Conservation (phyloP, 1,139 yeast species). For the Lizanozyma gosingica region DNA sequence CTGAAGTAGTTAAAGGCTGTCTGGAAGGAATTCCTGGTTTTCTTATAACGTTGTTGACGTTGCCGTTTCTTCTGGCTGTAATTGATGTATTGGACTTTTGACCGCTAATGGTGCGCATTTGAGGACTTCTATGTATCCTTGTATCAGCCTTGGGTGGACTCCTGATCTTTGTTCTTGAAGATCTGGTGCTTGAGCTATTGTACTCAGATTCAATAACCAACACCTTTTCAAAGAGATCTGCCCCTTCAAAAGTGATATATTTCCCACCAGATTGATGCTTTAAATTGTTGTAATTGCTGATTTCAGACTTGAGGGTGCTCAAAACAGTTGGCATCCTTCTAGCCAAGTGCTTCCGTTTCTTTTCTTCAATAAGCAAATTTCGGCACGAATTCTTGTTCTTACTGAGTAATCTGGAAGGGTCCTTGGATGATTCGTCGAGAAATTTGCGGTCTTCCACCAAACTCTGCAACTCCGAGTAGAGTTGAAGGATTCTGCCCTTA, state of each 20-base stretch:
- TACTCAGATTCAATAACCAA: slow-evolving; percentile 33
- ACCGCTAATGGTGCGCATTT: neutral
- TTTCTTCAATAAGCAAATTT: slow-evolving; percentile 73
- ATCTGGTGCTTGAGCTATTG: slow-evolving; percentile 2
- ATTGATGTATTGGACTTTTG: neutral
- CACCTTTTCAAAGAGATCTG: slow-evolving; percentile 37
- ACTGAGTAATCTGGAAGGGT: slow-evolving; percentile 69
- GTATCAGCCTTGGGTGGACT: neutral
- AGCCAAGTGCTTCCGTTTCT: slow-evolving; percentile 55
- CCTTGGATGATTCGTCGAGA: slow-evolving; percentile 63
- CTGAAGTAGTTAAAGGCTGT: too few relatives aligned
- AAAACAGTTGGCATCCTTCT: slow-evolving; percentile 61
- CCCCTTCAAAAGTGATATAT: slow-evolving; percentile 37
- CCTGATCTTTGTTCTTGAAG: neutral
- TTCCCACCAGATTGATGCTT: slow-evolving; percentile 21
- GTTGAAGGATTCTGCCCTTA: slow-evolving; percentile 45
- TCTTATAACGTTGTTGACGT: too few relatives aligned
- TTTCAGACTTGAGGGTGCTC: slow-evolving; percentile 37
- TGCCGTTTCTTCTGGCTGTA: too few relatives aligned
- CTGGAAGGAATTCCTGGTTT: neutral
- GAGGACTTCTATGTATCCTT: too few relatives aligned
- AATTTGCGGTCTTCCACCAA: slow-evolving; percentile 53
- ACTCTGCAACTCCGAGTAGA: slow-evolving; percentile 46
- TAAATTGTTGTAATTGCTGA: slow-evolving; percentile 37
- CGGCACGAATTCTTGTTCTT: slow-evolving; percentile 75